Base-by-base conservation (phyloP, 2,329 filamentous ascomycete genomes). In the Clathrospora elynae region DNA sequence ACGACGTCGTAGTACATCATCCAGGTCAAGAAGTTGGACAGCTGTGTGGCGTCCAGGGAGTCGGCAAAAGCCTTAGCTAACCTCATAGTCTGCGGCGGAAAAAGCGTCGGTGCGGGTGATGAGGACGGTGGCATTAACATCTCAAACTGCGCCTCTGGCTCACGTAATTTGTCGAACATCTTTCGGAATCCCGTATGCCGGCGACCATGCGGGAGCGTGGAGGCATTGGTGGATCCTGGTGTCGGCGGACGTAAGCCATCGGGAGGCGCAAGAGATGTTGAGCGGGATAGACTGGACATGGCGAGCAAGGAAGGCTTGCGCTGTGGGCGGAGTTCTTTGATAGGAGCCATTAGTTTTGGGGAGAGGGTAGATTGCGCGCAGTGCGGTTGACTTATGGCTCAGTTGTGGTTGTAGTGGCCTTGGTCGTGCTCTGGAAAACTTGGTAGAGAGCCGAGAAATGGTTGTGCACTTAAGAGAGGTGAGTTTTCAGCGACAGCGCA, bases 1-100 rank as follows among this genome's bases (percentile, higher is more conserved):
- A 62, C 55, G 13, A 57, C 17, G 20, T 64, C 61, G 29, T 58
- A 50, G 37, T 58, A 58, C 9, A 62, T 23, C 30, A 54, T 58
- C 59, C 55, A 63, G 8, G 44, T 26, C 8, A 63, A 22, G 32
- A 66, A 58, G 16, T 61, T 29, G 19, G 49, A 60, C 5, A 64
- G 33, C n/a, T 48, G 30, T 2, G 25, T 26, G 2, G 41, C 17
- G 10, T 41, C 56, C 6, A 64, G 19, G 3, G 44, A 32, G 12
- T 55, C 51, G 17, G 47, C 51, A 40, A 63, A 64, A 16, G 51
- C 30, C 22, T 42, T 35, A 5, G 46, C 43, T 1, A 55, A 30
- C 6, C 28, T 40, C 8, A 49, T 34, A 11, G 46, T 48, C 6
- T 31, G n/a, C 3, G 32, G 25, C 11, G 34, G 14, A 5, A 26